Evolutionary conservation across 225 moss, liverwort and hornwort species (phyloP).

Genomic region (Rhytidiadelphus loreus): DNA sequence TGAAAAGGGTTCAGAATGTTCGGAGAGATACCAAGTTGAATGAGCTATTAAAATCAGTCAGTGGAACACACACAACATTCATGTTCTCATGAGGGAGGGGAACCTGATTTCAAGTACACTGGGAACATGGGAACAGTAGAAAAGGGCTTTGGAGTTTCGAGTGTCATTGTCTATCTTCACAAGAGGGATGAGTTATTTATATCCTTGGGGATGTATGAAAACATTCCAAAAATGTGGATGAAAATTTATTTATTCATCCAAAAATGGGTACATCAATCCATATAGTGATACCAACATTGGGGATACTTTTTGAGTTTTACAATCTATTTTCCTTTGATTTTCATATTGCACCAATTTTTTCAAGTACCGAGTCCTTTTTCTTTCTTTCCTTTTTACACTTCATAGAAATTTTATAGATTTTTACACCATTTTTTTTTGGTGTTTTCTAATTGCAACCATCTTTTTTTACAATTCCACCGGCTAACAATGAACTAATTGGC

Average conservation of each 20-base stretch:
- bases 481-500: not conserved
- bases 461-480: rapidly evolving
- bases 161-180: too few relatives aligned
- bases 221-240: not conserved
- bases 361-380: rapidly evolving
- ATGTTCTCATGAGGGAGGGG: not conserved
- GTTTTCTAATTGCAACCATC: not conserved
- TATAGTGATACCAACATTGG: rapidly evolving
- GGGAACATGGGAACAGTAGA: not conserved
- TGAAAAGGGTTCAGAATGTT: not conserved
- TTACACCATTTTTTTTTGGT: rapidly evolving
- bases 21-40: not conserved
- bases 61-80: not conserved
- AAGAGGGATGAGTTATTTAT: not conserved
- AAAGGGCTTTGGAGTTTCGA: not conserved
- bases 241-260: not conserved
- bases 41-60: not conserved
- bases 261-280: rapidly evolving
- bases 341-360: rapidly evolving
- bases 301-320: not conserved
- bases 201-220: not conserved
- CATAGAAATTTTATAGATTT: not conserved
- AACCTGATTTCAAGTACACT: not conserved
- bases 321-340: not conserved
- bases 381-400: not conserved